Evolutionary conservation across 2,329 filamentous ascomycete species (phyloP), one percentile per base, ranked within the genome.

Genomic region (Ophiosphaerella korrae): DNA sequence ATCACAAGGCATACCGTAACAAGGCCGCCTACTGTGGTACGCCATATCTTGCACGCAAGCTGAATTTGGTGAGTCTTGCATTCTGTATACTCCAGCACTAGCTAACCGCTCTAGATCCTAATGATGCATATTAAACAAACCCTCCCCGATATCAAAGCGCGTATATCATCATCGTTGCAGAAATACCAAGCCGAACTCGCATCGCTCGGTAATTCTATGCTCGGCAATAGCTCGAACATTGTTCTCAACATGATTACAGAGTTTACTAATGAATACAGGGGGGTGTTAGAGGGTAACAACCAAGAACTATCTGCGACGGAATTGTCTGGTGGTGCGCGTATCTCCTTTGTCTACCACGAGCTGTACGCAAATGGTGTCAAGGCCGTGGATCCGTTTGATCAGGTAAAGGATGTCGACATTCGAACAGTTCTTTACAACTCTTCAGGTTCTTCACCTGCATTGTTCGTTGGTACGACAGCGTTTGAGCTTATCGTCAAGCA

Each of bases 91-190:
- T 34, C n/a, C 18, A 32, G 18, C 31, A 40, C 18, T 56, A 6
- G 46, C 71, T 74, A 58, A 75, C 60, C 7, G 2, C 29, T 42
- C 12, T 68, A 84, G 82, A 97, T 99, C 71, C 84, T 99, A 64
- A 97, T 99, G 93, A 99, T 99, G 94, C 94, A 99, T 80, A 99
- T 99, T 81, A 99, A 99, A 79, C 93, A 99, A 80, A 99, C 94
- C 1, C 84, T 99, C 12, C 94, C 94, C 35, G 94, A 99, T 72
- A 99, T 99, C 81, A 99, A 99, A 80, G 91, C 90, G 12, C 89
- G 95, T 58, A 99, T 99, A 65, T 85, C 89, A n/a, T 89, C 90
- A 62, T 97, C 93, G 12, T 81, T 99, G 53, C 88, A 92, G 72
- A 99, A 99, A 74, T 99, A 99, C 76, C 81, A 84, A 3, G 77